Conservation (phyloP, 2,329 filamentous ascomycete species). For the Colletotrichum liriopes region DNA sequence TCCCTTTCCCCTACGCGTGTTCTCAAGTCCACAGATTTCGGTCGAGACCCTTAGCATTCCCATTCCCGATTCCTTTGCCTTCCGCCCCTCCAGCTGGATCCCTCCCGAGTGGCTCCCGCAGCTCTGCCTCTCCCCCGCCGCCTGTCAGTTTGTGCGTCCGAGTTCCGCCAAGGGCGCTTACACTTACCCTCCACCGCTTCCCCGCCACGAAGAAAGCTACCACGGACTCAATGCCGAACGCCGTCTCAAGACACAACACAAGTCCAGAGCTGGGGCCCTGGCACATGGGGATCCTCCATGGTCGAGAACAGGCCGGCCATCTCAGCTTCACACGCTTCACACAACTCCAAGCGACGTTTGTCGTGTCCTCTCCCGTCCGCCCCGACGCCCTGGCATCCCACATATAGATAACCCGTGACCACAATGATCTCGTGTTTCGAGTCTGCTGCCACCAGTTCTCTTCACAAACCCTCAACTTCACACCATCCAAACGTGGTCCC, state of each 20-base stretch:
- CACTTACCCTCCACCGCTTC: slow-evolving; percentile 24
- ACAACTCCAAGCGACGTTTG: slow-evolving; percentile 39
- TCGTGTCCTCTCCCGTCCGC: slow-evolving; percentile 12
- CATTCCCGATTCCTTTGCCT: not conserved
- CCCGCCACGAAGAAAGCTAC: not conserved
- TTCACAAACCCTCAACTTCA: not conserved
- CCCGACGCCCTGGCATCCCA: slow-evolving; percentile 11
- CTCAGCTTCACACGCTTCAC: slow-evolving; percentile 1
- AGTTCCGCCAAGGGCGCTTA: slow-evolving; percentile 35
- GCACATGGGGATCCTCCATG: slow-evolving; percentile 12
- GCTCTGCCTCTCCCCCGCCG: slow-evolving; percentile 8
- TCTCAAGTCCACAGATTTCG: not conserved
- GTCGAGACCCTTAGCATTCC: slow-evolving; percentile 6
- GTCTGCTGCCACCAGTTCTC: not conserved
- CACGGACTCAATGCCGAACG: slow-evolving; percentile 34
- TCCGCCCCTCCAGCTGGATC: not conserved
- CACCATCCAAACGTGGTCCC: not conserved
- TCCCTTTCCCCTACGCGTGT: not conserved
- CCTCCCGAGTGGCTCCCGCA: not conserved
- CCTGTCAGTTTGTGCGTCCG: not conserved
- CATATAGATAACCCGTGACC: slow-evolving; percentile 31
- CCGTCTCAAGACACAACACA: not conserved
- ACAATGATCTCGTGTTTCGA: slow-evolving; percentile 9
- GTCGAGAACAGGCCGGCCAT: slow-evolving; percentile 12
- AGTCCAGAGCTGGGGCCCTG: not conserved